These are phyloP conservation scores for Bipolaris gigantea DNA, from an alignment of 2,329 filamentous ascomycete species.

Conservation along the genomic window DNA sequence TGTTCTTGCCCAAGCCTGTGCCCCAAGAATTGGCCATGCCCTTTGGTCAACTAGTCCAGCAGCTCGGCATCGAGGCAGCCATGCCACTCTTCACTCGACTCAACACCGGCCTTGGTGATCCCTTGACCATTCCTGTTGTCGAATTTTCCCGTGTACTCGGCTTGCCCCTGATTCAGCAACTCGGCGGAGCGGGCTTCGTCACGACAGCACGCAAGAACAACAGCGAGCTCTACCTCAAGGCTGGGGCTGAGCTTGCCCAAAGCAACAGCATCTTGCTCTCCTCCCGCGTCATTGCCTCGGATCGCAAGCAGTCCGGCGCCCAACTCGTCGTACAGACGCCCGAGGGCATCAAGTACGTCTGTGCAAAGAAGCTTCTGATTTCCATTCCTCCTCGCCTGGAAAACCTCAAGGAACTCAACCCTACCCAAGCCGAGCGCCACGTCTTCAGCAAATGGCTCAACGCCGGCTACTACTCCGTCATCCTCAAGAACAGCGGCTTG, in stretches of 20 bases:
- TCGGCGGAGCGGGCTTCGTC: not conserved
- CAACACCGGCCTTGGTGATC: conserved; percentile 35
- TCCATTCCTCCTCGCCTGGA: conserved; percentile 47
- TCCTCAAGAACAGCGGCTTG: conserved; percentile 47
- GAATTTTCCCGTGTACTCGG: conserved; percentile 7
- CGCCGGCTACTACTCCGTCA: conserved; percentile 44
- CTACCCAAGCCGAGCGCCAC: conserved; percentile 37
- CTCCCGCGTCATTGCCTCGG: conserved; percentile 1
- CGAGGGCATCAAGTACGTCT: conserved; percentile 30
- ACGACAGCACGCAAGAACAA: conserved; percentile 3
- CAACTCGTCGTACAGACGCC: conserved; percentile 19
- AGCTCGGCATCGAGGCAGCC: conserved; percentile 51
- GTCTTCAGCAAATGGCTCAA: conserved; percentile 47
- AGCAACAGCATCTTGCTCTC: conserved; percentile 15
- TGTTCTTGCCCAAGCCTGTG: conserved; percentile 50
- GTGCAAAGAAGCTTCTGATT: conserved; percentile 48
- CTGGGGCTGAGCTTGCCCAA: conserved; percentile 10
- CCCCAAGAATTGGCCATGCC: conserved; percentile 53
- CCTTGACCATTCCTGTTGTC: conserved; percentile 49
- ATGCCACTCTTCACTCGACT: not conserved
- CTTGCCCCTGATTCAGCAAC: conserved; percentile 5
- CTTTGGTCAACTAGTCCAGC: conserved; percentile 53
- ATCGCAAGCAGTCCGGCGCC: not conserved
- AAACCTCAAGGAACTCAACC: conserved; percentile 44
- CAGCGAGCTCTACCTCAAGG: conserved; percentile 8